phyloP scores from a whole-genome alignment of 179 eudicot genomes.

The Silene vulgaris region DNA sequence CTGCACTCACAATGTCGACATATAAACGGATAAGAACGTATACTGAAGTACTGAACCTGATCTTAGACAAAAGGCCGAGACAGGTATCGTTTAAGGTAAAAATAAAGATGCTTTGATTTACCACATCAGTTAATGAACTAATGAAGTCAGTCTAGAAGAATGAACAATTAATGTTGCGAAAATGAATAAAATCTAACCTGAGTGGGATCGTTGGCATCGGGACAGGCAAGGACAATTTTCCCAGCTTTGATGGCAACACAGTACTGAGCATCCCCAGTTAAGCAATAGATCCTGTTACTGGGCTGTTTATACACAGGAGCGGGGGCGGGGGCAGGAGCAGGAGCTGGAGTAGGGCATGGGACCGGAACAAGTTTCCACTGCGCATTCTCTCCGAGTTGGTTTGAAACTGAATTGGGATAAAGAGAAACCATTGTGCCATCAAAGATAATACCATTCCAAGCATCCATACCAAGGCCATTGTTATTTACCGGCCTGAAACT shows the following conservation, averaged over 20 bases:
- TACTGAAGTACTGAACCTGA: no score
- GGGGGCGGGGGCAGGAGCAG: not conserved
- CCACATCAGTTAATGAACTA: no score
- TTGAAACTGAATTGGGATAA: not conserved
- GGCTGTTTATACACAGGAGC: not conserved
- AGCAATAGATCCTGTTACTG: constrained; percentile 2
- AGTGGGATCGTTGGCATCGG: not conserved
- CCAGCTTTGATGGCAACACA: not conserved
- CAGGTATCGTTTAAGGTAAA: no score
- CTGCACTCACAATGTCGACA: not conserved
- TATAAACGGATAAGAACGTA: no score
- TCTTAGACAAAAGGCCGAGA: no score
- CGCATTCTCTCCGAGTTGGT: constrained; percentile 2
- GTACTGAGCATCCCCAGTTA: constrained; percentile 8
- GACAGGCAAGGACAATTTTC: constrained; percentile 2
- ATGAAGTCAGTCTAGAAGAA: no score
- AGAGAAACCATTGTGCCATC: constrained; percentile 2
- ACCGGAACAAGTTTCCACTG: constrained; percentile 6
- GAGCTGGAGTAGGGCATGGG: not conserved
- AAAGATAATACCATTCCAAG: constrained; percentile 7
- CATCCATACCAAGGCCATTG: not conserved
- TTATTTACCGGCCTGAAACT: not conserved
- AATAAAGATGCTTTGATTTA: no score
- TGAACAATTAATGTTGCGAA: no score
- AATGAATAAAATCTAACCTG: not conserved